phyloP scores from a whole-genome alignment of 768 basidiomycete genomes.

The Termitomyces sp. region DNA sequence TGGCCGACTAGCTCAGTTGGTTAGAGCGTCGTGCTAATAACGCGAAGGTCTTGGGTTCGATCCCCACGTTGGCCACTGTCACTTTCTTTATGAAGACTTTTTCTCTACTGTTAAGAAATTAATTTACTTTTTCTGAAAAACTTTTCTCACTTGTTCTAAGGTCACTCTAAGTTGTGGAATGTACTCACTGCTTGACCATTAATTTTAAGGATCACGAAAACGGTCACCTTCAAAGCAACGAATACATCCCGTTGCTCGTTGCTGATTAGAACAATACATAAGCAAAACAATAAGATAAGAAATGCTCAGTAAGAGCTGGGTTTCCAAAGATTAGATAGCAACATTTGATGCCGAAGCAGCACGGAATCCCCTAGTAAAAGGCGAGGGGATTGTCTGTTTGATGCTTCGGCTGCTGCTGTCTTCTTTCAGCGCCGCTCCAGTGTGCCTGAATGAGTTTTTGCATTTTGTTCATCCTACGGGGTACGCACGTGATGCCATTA shows the following conservation, averaged over 20 bases:
- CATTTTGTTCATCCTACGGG: constrained; percentile 41
- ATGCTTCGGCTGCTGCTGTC: constrained; percentile 42
- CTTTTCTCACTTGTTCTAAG: no score
- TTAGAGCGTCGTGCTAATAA: constrained; percentile 93
- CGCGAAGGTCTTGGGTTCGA: constrained; percentile 83
- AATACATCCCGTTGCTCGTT: no score
- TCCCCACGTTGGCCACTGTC: constrained; percentile 70
- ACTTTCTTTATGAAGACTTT: no score
- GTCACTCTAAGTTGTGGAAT: no score
- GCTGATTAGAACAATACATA: no score
- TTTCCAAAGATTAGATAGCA: constrained; percentile 45
- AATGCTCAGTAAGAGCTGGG: constrained; percentile 29
- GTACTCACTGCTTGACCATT: no score
- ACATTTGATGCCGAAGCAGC: constrained; percentile 41
- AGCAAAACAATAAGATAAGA: constrained; percentile 14
- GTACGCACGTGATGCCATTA: constrained; percentile 27
- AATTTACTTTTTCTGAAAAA: no score
- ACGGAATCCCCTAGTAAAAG: constrained; percentile 60
- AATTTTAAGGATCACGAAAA: no score
- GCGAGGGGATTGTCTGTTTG: constrained; percentile 55
- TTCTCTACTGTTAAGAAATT: no score
- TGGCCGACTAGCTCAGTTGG: constrained; percentile 91
- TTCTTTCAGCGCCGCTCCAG: neutral
- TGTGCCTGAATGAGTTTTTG: constrained; percentile 22
- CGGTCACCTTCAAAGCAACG: no score